Percentiles rank a stretch among this genome's conserved stretches.
These are phyloP conservation scores for Pestalotiopsis sp. DNA, from an alignment of 2,329 filamentous ascomycete species.

Conservation along the genomic window DNA sequence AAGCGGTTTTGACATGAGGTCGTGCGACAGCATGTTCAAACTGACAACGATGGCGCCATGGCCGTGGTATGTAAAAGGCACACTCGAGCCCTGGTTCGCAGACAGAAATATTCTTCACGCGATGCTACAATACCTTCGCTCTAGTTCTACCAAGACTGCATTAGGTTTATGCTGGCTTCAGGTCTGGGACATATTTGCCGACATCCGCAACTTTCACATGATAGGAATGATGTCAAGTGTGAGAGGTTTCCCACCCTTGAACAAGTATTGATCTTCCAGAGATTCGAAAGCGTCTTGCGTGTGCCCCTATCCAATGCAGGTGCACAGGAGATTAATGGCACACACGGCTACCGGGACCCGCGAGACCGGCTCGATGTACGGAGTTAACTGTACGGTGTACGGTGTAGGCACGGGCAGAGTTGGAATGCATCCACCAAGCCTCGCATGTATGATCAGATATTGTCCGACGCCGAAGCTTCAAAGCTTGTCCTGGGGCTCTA, in stretches of 20 bases:
- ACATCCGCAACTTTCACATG: slow-evolving; percentile 3
- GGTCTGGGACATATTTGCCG: not conserved
- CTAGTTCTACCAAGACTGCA: not conserved
- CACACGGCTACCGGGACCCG: not conserved
- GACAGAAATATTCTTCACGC: not conserved
- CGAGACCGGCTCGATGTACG: not conserved
- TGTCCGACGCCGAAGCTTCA: not conserved
- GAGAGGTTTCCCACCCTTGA: not conserved
- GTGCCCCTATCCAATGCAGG: not conserved
- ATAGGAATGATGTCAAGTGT: not conserved
- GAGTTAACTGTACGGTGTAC: no score
- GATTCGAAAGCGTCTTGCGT: not conserved
- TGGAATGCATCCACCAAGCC: not conserved
- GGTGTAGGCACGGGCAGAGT: not conserved
- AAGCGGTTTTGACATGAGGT: not conserved
- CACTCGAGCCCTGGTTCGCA: not conserved
- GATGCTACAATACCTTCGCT: not conserved
- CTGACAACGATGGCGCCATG: not conserved
- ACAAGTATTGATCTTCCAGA: not conserved
- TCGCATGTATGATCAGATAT: not conserved
- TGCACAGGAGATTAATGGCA: not conserved
- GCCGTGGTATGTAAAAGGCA: not conserved
- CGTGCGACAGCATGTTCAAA: not conserved
- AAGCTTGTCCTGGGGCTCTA: not conserved
- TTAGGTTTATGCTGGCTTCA: not conserved